Percentiles rank a stretch among this genome's conserved stretches.
phyloP scores from a whole-genome alignment of 2,329 filamentous ascomycete species.

The Graphilbum fragrans region DNA sequence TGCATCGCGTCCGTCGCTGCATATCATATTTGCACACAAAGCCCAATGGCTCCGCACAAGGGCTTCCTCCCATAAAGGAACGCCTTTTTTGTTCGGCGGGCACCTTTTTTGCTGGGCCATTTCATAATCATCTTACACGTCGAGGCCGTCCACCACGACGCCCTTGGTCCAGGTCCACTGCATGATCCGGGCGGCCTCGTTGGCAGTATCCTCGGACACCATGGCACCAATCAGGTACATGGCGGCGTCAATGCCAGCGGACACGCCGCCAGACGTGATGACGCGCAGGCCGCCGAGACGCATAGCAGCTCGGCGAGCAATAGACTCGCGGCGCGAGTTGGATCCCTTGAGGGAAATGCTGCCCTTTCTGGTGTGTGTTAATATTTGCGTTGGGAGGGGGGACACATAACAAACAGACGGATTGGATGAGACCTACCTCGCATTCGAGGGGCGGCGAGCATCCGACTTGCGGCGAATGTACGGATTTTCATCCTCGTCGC shows the following conservation, averaged over 20 bases:
- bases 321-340: slow-evolving; percentile 65
- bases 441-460: slow-evolving; percentile 47
- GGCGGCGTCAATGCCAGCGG: slow-evolving; percentile 70
- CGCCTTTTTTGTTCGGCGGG: no score
- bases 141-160: slow-evolving; percentile 70
- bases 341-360: slow-evolving; percentile 71
- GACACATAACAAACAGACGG: not conserved
- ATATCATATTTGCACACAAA: no score
- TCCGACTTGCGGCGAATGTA: slow-evolving; percentile 70
- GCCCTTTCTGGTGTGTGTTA: slow-evolving; percentile 49
- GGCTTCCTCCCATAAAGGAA: no score
- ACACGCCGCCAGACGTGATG: slow-evolving; percentile 68
- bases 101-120: not conserved
- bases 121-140: slow-evolving; percentile 44
- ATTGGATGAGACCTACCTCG: slow-evolving; percentile 32
- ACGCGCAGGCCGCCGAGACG: slow-evolving; percentile 58
- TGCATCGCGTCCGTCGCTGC: no score
- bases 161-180: slow-evolving; percentile 83
- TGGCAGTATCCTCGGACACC: slow-evolving; percentile 64
- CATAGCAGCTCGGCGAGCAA: slow-evolving; percentile 65
- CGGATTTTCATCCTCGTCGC: slow-evolving; percentile 70
- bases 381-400: not conserved
- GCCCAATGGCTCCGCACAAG: not conserved
- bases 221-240: slow-evolving; percentile 77
- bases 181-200: slow-evolving; percentile 62